Evolutionary conservation across 352 stramenopile species (phyloP).

Genomic region (Pythium diclinum): DNA sequence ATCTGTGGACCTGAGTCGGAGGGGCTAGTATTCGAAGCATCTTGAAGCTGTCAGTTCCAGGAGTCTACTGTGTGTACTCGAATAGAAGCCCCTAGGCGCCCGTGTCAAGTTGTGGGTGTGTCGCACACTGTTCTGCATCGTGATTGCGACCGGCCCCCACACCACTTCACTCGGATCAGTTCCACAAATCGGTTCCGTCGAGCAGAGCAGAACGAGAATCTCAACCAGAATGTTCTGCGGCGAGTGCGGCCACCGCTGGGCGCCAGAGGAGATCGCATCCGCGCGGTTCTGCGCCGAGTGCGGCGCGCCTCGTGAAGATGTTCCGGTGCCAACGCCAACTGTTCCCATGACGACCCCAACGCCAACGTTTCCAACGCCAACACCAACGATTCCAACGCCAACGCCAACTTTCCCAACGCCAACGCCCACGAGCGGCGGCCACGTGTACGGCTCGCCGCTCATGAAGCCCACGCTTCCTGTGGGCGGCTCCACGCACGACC

Average conservation of each 20-base stretch:
- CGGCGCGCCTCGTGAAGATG: constrained; percentile 64
- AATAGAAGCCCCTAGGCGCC: constrained; percentile 15
- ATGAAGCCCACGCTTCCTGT: constrained; percentile 22
- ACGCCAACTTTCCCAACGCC: constrained; percentile 3
- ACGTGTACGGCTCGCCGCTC: constrained; percentile 24
- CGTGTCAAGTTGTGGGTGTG: constrained; percentile 9
- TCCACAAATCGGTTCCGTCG: not conserved
- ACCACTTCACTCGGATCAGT: not conserved
- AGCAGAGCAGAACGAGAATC: not conserved
- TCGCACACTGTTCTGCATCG: not conserved
- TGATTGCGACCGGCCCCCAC: not conserved
- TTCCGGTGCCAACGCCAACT: constrained; percentile 26
- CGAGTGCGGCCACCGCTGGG: constrained; percentile 80
- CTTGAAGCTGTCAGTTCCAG: constrained; percentile 22
- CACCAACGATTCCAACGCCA: constrained; percentile 20
- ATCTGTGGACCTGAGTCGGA: constrained; percentile 16
- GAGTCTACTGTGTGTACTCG: not conserved
- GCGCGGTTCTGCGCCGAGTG: constrained; percentile 84
- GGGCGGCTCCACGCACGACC: constrained; percentile 6
- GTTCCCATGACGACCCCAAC: constrained; percentile 16
- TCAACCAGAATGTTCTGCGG: constrained; percentile 68
- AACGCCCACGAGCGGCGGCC: not conserved
- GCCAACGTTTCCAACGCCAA: constrained; percentile 16
- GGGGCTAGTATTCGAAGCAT: constrained; percentile 13
- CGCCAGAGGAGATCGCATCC: constrained; percentile 71